Base-by-base conservation (phyloP, 441 rosid species). In the Geranium incanum region DNA sequence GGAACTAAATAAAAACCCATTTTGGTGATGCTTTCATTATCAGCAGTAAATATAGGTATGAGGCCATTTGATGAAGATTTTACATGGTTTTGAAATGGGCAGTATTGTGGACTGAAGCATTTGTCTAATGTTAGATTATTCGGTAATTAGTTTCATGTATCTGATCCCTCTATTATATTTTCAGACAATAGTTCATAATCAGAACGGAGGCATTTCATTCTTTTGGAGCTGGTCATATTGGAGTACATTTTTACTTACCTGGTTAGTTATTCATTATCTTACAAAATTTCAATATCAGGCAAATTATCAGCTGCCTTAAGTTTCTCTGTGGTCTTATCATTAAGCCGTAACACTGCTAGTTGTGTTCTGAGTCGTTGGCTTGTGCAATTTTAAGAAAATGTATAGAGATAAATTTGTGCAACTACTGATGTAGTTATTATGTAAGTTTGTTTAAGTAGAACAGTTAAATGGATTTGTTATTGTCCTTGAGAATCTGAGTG, bases 181-280 rank as follows among this genome's bases (percentile, higher is more conserved):
- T 68, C 89, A 89, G 98, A 86, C 96, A 18, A 75, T 84, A 38
- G 84, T 83, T 80, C 79, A 80, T 76, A 85, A 83, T 64, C 84
- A 85, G 50, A 82, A 86, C 67, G 88, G 86, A 5, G 96, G 86
- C 68, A 86, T 95, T 74, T 89, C 98, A 48, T 88, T 95, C 86
- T 84, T 92, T 72, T 95, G 99, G 99, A 88, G 92, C 84, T 95
- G 94, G 95, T 89, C 97, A n/a, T 95, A 95, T 78, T 95, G 99
- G 99, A 91, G 97, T 79, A 87, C 96, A 15, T 92, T 92, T 82
- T 84, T 92, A n/a, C 99, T 90, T 50, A 92, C 99, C 78, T 95
- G 99, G 99, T 95, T 87, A 60, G 87, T 23, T 5, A 9, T 48
- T 7, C 36, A 33, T 68, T n/a, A 38, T 45, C 69, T 73, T 75